A percentile compares a stretch with the other conserved stretches of the same genome.
Conservation (phyloP, 139 green algal genomes). For the Chlamydomonas sp. region DNA sequence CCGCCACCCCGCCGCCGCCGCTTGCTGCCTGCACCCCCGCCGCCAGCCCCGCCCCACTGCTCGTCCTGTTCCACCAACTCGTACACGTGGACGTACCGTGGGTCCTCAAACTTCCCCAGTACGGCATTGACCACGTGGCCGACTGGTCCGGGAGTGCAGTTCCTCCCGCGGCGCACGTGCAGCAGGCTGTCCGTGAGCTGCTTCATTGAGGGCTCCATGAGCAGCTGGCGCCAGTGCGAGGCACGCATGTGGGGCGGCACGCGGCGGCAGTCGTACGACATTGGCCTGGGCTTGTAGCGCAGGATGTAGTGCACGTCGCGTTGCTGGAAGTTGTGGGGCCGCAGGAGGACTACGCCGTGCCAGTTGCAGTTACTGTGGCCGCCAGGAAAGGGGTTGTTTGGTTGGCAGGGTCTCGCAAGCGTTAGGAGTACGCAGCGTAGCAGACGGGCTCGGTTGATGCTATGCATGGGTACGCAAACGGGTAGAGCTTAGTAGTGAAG, state of each 20-base stretch:
- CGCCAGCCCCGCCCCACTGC: too few relatives aligned
- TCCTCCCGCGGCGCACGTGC: background rate
- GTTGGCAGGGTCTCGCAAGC: too few relatives aligned
- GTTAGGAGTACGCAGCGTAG: too few relatives aligned
- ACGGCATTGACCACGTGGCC: background rate
- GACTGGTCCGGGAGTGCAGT: too few relatives aligned
- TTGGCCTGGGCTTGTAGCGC: too few relatives aligned
- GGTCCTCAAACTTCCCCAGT: slow-evolving; percentile 56
- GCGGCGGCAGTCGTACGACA: slow-evolving; percentile 1
- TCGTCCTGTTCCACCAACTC: too few relatives aligned
- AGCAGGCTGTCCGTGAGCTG: slow-evolving; percentile 43
- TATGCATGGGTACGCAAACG: too few relatives aligned
- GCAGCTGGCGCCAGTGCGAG: slow-evolving; percentile 3
- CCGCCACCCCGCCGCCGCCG: too few relatives aligned
- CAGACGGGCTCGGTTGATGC: too few relatives aligned
- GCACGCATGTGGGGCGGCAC: slow-evolving; percentile 15
- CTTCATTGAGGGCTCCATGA: background rate
- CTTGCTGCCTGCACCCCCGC: too few relatives aligned
- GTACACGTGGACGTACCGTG: slow-evolving; percentile 53
- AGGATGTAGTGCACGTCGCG: slow-evolving; percentile 45
- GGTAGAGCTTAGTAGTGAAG: too few relatives aligned
- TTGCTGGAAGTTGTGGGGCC: slow-evolving; percentile 43
- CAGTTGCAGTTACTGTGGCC: slow-evolving; percentile 20
- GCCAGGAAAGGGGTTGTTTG: too few relatives aligned
- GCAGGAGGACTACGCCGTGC: slow-evolving; percentile 40